Evolutionary conservation across 805 yeast genomes (phyloP).

Genomic region (Scheffersomyces lignosus): DNA sequence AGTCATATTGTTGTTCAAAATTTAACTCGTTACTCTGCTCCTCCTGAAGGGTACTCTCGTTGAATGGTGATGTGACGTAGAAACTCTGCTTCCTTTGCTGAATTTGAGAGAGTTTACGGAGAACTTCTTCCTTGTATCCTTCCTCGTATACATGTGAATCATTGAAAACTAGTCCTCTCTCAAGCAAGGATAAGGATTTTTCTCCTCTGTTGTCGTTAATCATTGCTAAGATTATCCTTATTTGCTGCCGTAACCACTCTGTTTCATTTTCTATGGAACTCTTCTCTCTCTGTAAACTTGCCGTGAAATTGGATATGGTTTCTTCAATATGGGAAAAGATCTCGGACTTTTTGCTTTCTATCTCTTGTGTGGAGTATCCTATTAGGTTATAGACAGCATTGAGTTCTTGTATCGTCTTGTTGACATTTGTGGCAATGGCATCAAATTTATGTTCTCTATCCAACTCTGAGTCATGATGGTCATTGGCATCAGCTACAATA

Average conservation of each 20-base stretch:
- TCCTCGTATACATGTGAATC: constrained; percentile 22
- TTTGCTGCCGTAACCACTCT: constrained; percentile 46
- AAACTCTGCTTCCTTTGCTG: constrained; percentile 12
- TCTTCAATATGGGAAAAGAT: constrained; percentile 51
- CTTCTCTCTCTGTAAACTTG: constrained; percentile 35
- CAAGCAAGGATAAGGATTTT: constrained; percentile 16
- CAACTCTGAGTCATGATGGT: constrained; percentile 4
- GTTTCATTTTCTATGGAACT: constrained; percentile 41
- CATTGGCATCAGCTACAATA: constrained; percentile 3
- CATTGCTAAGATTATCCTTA: constrained; percentile 40
- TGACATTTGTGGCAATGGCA: constrained; percentile 32
- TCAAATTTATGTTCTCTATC: constrained; percentile 20
- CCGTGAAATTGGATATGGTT: constrained; percentile 44
- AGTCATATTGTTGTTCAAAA: constrained; percentile 25
- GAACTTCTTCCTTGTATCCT: constrained; percentile 31
- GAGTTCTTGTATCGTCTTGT: constrained; percentile 40
- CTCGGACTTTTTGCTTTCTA: constrained; percentile 47
- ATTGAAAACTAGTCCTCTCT: constrained; percentile 34
- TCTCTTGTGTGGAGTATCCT: constrained; percentile 55
- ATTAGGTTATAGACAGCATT: constrained; percentile 50
- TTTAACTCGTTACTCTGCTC: constrained; percentile 2
- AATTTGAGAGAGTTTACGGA: constrained; percentile 13
- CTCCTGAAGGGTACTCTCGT: constrained; percentile 13
- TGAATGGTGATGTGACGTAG: constrained; percentile 23
- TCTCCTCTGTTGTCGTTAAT: constrained; percentile 36